Conservation (phyloP, 768 basidiomycete species). For the Amanita phalloides region DNA sequence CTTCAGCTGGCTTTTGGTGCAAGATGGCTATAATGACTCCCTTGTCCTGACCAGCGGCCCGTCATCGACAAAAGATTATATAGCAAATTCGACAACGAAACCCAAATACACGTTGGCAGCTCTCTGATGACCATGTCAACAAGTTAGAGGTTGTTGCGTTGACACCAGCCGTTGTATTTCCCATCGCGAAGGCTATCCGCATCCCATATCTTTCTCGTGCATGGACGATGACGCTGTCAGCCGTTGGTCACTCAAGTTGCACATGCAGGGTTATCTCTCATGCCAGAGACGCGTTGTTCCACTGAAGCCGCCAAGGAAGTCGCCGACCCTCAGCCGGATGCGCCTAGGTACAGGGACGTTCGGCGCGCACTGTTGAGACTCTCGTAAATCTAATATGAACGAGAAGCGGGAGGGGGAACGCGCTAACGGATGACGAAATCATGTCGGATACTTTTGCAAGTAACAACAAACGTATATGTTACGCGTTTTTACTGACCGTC, state of each 20-base stretch:
- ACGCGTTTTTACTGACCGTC: background rate
- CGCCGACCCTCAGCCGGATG: constrained; percentile 10
- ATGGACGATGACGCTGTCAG: constrained; percentile 15
- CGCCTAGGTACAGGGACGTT: constrained; percentile 5
- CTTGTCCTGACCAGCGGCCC: constrained; percentile 21
- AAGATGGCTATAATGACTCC: background rate
- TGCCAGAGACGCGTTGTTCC: constrained; percentile 23
- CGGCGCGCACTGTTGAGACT: constrained; percentile 30
- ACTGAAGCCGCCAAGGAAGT: constrained; percentile 5
- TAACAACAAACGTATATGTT: background rate
- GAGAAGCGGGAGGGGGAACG: constrained; percentile 18
- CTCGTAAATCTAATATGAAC: constrained; percentile 37
- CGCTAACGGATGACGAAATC: constrained; percentile 32
- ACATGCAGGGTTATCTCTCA: constrained; percentile 32
- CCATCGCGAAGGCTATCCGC: constrained; percentile 14
- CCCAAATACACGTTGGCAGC: constrained; percentile 16
- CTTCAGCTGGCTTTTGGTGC: constrained; percentile 31
- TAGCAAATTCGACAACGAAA: constrained; percentile 19
- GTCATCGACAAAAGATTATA: constrained; percentile 16
- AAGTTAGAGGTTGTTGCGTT: constrained; percentile 19
- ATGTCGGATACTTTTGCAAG: constrained; percentile 39
- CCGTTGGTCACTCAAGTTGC: constrained; percentile 24
- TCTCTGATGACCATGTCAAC: constrained; percentile 21
- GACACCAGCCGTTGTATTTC: constrained; percentile 23
- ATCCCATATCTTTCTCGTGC: constrained; percentile 25